Evolutionary conservation across 768 basidiomycete genomes (phyloP).

Genomic region (Auricularia cornea): DNA sequence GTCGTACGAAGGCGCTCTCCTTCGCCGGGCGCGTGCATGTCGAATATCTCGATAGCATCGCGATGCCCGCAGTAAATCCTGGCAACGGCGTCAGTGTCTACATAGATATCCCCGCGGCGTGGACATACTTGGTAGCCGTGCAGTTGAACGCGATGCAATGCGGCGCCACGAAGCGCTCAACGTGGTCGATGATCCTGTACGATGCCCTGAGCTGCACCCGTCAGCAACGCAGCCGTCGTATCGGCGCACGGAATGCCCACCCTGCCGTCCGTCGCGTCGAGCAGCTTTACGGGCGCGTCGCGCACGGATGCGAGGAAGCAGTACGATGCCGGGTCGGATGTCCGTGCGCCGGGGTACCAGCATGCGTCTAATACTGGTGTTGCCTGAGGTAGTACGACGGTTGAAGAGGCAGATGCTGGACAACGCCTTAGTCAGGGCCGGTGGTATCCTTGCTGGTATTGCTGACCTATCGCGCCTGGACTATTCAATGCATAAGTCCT

Average conservation of each 20-base stretch:
- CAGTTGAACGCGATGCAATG: constrained; percentile 74
- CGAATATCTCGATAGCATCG: constrained; percentile 79
- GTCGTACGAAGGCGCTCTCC: constrained; percentile 64
- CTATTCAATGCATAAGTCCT: no score
- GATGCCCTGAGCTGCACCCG: constrained; percentile 70
- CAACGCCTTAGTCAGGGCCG: neutral
- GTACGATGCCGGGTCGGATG: constrained; percentile 49
- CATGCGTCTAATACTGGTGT: constrained; percentile 67
- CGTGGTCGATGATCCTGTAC: constrained; percentile 86
- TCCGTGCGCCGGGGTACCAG: constrained; percentile 79
- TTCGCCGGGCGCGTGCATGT: constrained; percentile 62
- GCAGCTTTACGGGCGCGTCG: constrained; percentile 75
- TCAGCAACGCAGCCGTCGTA: constrained; percentile 1
- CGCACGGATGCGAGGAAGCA: constrained; percentile 81
- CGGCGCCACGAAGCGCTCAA: constrained; percentile 86
- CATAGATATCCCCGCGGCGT: neutral
- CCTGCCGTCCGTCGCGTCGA: constrained; percentile 71
- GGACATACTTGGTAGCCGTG: constrained; percentile 51
- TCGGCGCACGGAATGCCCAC: constrained; percentile 32
- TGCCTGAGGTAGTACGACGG: constrained; percentile 38
- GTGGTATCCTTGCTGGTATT: no score
- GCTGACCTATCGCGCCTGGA: no score
- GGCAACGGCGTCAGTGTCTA: neutral
- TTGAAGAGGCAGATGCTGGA: neutral
- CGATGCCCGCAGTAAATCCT: constrained; percentile 86